Conservation (phyloP, 1,139 yeast species). For the Debaryomyces robertsiae region DNA sequence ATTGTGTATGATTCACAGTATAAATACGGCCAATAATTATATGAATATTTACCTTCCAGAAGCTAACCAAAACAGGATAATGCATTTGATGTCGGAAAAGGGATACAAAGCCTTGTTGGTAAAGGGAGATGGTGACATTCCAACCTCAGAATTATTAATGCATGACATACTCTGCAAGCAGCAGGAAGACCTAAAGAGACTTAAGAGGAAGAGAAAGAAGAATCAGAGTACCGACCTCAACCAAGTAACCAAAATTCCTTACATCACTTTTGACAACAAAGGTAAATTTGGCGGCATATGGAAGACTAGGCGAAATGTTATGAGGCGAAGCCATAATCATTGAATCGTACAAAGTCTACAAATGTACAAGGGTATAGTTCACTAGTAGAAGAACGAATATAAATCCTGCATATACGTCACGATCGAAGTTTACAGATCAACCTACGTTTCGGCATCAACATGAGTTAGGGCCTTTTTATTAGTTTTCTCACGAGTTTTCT, state of each 20-base stretch:
- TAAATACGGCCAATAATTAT: conserved; percentile 42
- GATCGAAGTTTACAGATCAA: conserved; percentile 3
- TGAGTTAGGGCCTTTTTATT: background rate
- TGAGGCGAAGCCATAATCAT: conserved; percentile 42
- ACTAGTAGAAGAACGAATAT: background rate
- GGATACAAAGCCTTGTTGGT: conserved; percentile 49
- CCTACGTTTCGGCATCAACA: too few species aligned
- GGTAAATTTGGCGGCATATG: conserved; percentile 61
- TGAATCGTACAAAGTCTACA: too few species aligned
- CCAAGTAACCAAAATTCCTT: conserved; percentile 40
- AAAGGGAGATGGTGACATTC: conserved; percentile 66
- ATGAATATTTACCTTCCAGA: conserved; percentile 65
- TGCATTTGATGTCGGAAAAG: conserved; percentile 15
- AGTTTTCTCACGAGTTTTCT: too few species aligned
- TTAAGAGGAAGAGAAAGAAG: conserved; percentile 17
- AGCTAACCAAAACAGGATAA: conserved; percentile 18
- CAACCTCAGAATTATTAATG: conserved; percentile 35
- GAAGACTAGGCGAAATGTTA: conserved; percentile 64
- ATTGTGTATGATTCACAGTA: conserved; percentile 61
- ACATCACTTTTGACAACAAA: conserved; percentile 49
- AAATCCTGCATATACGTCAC: conserved; percentile 4
- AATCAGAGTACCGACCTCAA: conserved; percentile 16
- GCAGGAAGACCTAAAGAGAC: conserved; percentile 15
- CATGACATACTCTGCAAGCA: conserved; percentile 23
- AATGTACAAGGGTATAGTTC: conserved; percentile 1